Base-by-base conservation (phyloP, 169 alveolate species). In the Cryptosporidium bovis region DNA sequence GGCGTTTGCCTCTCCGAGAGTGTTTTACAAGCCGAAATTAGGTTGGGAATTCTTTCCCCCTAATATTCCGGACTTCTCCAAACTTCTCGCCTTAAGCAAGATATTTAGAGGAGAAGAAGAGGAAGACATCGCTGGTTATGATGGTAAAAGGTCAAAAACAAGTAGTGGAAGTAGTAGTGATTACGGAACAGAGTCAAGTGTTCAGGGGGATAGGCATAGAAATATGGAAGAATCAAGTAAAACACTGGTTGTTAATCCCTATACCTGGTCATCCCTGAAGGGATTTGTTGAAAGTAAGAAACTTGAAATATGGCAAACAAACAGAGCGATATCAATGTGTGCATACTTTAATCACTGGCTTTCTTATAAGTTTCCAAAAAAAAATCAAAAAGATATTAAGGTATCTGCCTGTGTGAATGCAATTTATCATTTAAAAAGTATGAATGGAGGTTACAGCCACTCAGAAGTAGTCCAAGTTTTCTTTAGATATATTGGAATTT, bases 1-100 rank as follows among this genome's bases (percentile, higher is more conserved):
- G 29, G 87, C 87, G 3, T 77, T 77, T 60, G 87, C 87, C 20
- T 53, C 87, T n/a, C 64, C 87, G 5, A 77, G 87, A 77, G 87
- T 77, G 8, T 60, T 77, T 77, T 77, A 77, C 51, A 77, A 77
- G 34, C 65, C 87, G 15, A 77, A 60, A 18, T 3, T 60, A 44
- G 87, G 87, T 3, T 77, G 87, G 87, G 66, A 24, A 10, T 77
- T 77, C 24, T 27, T 77, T 24, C 71, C 71, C n/a, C 87, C 87
- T 1, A 77, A 77, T 60, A 62, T 60, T 1, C 87, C 87, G 7
- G 87, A 77, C 27, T 77, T 77, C 40, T 60, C 87, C 16, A 77
- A 51, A 27, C 71, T 77, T 24, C 48, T 62, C n/a, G 77, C 51
- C 2, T 60, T 77, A 24, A 77, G 87, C 18, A 56, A 77, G 31